Evolutionary conservation across 2,329 filamentous ascomycete genomes (phyloP), one percentile per base, ranked within the genome.

Genomic region (Calonectria henricotiae): DNA sequence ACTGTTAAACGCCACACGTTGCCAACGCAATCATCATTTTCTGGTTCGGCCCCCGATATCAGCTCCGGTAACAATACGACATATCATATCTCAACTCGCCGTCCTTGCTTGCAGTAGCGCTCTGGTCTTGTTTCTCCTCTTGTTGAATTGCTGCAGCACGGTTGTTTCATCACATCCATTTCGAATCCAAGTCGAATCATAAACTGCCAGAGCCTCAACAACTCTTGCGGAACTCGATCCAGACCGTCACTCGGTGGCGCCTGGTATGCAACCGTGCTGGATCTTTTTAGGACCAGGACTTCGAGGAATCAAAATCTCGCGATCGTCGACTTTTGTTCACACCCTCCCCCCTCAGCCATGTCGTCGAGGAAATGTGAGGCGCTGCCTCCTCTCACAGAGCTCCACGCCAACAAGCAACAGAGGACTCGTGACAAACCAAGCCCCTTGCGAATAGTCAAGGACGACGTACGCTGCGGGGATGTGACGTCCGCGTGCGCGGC

Each of bases 371-470:
- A 74, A 74, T 60, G 72, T 70, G 49, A 76, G 61, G 64, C 79
- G 73, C 17, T 75, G 79, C 65, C 74, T 62, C 67, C 74, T 62
- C 67, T 67, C 39, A 41, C 80, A 77, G 81, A 80, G 75, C 71
- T 83, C 79, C 72, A 76, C 76, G 69, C 80, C 71, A 66, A 78
- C 70, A 61, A 62, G 23, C 65, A 70, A 9, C 68, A 69, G 67
- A 77, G 46, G 75, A 27, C 37, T 13, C 60, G 60, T 25, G 80
- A 79, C 74, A 76, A 77, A 67, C 85, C 87, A 20, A 82, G 82
- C 37, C 88, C 89, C 12, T 77, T 89, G 39, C 84, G 86, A 46
- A 87, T 90, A 75, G 77, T 85, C 75, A 90, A 88, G 76, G 80
- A 80, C 39, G 51, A 58, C 9, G 65, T 13, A 27, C 68, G 60